phyloP scores from a whole-genome alignment of 148 eudicot species.

The Dysphania ambrosioides region DNA sequence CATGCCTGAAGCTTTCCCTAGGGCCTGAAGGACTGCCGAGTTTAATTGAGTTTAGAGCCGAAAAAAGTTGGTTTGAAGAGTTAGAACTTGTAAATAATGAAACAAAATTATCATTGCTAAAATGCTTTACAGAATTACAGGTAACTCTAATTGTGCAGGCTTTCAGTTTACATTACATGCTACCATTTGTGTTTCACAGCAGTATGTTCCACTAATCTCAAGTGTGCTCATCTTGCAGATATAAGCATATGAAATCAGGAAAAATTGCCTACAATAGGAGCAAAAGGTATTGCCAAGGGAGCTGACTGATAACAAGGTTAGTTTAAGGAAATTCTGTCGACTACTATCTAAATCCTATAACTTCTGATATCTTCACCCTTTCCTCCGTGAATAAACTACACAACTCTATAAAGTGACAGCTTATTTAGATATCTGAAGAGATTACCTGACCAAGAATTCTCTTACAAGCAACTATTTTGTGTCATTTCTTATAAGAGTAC shows the following conservation, averaged over 20 bases:
- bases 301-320: neutral
- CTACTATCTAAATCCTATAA: no score
- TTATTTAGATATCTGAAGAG: no score
- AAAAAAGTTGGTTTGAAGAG: slow-evolving; percentile 29
- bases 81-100: slow-evolving; percentile 15
- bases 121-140: slow-evolving; percentile 20
- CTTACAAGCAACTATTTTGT: no score
- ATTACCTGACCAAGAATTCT: no score
- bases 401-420: no score
- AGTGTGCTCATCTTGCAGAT: slow-evolving; percentile 11
- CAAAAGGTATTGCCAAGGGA: neutral
- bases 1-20: slow-evolving; percentile 18
- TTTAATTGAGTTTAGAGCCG: slow-evolving; percentile 19
- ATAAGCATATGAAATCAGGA: neutral
- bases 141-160: slow-evolving; percentile 4
- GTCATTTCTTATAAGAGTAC: no score
- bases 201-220: neutral
- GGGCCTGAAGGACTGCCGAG: slow-evolving; percentile 19
- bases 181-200: neutral
- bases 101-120: slow-evolving; percentile 8
- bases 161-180: neutral
- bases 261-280: neutral
- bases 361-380: no score
- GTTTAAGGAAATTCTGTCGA: neutral
- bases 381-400: no score